A percentile compares a stretch with the other conserved stretches of the same genome.
Conservation (phyloP, 2,329 filamentous ascomycete species). For the Neonectria hederae region DNA sequence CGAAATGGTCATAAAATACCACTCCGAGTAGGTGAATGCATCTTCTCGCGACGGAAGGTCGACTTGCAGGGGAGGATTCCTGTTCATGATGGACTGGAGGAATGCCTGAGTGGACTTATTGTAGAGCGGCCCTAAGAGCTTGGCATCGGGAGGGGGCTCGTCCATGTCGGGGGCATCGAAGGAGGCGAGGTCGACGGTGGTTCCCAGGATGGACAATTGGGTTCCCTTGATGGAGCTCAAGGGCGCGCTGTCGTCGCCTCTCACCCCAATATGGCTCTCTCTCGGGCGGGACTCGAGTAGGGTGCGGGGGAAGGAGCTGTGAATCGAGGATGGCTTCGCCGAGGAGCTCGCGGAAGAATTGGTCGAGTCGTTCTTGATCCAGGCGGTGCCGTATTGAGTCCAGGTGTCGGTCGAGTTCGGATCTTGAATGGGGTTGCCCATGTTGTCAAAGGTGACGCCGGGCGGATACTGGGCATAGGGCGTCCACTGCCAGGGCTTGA, state of each 20-base stretch:
- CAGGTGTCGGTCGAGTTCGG: slow-evolving; percentile 42
- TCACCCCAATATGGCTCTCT: slow-evolving; percentile 74
- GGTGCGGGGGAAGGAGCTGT: slow-evolving; percentile 46
- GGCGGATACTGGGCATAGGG: slow-evolving; percentile 44
- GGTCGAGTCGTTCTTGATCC: slow-evolving; percentile 47
- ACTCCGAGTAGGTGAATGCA: slow-evolving; percentile 74
- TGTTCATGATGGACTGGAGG: slow-evolving; percentile 69
- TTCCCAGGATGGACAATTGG: slow-evolving; percentile 79
- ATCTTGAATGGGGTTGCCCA: slow-evolving; percentile 36
- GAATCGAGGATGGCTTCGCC: slow-evolving; percentile 28
- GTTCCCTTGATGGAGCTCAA: slow-evolving; percentile 81
- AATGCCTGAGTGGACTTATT: slow-evolving; percentile 80
- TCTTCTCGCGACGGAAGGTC: slow-evolving; percentile 71
- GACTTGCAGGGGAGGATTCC: slow-evolving; percentile 65
- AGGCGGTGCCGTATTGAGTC: slow-evolving; percentile 46
- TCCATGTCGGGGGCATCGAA: slow-evolving; percentile 74
- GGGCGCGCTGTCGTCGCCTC: slow-evolving; percentile 69
- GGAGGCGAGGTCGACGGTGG: slow-evolving; percentile 80
- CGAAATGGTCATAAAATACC: slow-evolving; percentile 79
- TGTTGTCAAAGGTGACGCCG: slow-evolving; percentile 39
- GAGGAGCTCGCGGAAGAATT: slow-evolving; percentile 26
- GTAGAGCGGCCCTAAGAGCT: slow-evolving; percentile 59
- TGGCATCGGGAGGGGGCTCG: slow-evolving; percentile 56
- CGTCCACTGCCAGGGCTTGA: slow-evolving; percentile 59
- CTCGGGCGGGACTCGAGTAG: slow-evolving; percentile 56